A percentile compares a stretch with the other conserved stretches of the same genome.
phyloP scores from a whole-genome alignment of 345 rosid genomes.

The Populus alba region DNA sequence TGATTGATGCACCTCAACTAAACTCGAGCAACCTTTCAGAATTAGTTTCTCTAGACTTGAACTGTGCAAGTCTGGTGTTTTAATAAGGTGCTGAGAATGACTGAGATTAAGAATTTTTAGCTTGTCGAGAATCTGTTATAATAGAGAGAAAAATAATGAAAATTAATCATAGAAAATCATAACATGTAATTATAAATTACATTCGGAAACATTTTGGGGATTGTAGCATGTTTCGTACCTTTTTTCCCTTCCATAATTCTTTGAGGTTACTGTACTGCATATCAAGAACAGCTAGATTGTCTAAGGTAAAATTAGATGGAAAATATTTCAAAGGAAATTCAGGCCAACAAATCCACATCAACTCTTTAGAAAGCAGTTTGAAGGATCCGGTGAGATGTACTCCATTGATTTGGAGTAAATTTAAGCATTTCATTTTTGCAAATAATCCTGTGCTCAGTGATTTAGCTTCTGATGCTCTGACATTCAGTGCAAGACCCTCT shows the following conservation, averaged over 20 bases:
- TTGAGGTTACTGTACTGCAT: not conserved
- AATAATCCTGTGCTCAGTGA: not conserved
- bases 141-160: too few relatives aligned
- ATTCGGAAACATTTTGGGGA: too few relatives aligned
- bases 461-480: not conserved
- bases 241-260: not conserved
- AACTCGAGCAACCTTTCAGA: too few relatives aligned
- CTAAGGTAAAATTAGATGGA: rapidly evolving
- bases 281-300: not conserved
- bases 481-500: not conserved
- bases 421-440: not conserved
- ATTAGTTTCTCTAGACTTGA: too few relatives aligned
- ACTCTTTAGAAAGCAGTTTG: not conserved
- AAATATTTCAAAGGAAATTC: not conserved
- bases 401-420: not conserved
- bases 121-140: too few relatives aligned
- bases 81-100: too few relatives aligned
- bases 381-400: not conserved
- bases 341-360: not conserved
- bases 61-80: too few relatives aligned
- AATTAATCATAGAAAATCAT: too few relatives aligned
- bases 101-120: too few relatives aligned
- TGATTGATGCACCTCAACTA: too few relatives aligned
- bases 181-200: not conserved
- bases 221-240: not conserved